Evolutionary conservation across 2,329 filamentous ascomycete species (phyloP).

Genomic region (Phialemonium atrogriseum): DNA sequence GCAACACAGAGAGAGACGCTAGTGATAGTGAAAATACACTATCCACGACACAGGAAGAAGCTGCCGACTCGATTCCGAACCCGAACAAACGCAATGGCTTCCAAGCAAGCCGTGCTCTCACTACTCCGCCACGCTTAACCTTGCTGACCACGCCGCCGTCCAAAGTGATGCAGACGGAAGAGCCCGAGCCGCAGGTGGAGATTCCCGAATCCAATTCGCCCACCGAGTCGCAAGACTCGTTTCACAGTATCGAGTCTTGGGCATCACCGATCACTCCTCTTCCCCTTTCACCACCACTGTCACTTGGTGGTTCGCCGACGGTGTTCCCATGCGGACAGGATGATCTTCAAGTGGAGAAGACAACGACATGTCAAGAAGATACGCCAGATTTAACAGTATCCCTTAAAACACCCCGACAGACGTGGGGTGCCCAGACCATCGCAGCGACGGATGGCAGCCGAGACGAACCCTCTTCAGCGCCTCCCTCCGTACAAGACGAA

Average conservation of each 20-base stretch:
- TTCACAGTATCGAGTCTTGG: conserved; percentile 46
- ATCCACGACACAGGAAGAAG: too few relatives aligned
- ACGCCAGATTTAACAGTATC: background rate
- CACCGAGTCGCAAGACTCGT: conserved; percentile 40
- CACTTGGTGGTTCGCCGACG: conserved; percentile 27
- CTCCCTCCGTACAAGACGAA: background rate
- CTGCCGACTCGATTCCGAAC: too few relatives aligned
- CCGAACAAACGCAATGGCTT: too few relatives aligned
- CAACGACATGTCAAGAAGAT: conserved; percentile 19
- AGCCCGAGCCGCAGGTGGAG: conserved; percentile 19
- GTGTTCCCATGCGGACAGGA: conserved; percentile 31
- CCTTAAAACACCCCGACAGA: background rate
- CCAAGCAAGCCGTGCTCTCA: conserved; percentile 11
- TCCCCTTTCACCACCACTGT: conserved; percentile 35
- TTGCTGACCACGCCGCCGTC: conserved; percentile 33
- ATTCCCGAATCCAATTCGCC: conserved; percentile 26
- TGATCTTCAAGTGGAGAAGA: conserved; percentile 25
- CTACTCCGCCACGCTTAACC: conserved; percentile 25
- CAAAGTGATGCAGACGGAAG: conserved; percentile 12
- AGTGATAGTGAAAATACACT: too few relatives aligned
- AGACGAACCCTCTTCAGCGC: background rate
- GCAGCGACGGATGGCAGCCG: background rate
- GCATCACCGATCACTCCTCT: conserved; percentile 34
- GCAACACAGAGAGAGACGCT: too few relatives aligned
- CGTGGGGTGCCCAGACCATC: too few relatives aligned